Percentiles rank a stretch among this genome's conserved stretches.
Evolutionary conservation across 257 asterid genomes (phyloP).

Genomic region (Galeopsis tetrahit): DNA sequence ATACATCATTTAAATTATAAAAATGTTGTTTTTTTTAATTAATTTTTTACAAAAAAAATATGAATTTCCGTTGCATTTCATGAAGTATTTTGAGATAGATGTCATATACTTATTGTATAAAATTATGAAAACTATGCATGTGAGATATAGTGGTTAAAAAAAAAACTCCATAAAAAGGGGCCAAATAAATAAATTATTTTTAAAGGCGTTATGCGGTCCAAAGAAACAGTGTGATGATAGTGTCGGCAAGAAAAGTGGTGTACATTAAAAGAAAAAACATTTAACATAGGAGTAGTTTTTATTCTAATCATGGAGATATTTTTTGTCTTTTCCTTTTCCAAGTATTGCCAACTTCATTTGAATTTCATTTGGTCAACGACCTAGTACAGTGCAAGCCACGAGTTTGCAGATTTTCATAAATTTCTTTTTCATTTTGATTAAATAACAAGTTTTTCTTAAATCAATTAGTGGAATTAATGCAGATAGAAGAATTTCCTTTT

Average conservation of each 20-base stretch:
- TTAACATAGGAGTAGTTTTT: not conserved
- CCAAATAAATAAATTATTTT: constrained; percentile 9
- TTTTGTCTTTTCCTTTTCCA: no score
- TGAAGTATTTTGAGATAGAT: no score
- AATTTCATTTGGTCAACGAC: no score
- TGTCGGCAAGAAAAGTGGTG: constrained; percentile 26
- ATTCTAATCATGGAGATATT: not conserved
- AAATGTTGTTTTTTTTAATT: no score
- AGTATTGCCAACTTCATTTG: no score
- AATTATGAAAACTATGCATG: not conserved
- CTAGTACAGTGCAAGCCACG: not conserved
- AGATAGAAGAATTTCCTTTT: no score
- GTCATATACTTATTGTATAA: no score
- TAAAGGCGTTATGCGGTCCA: constrained; percentile 17
- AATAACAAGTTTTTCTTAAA: no score
- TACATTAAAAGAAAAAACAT: not conserved
- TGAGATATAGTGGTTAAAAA: not conserved
- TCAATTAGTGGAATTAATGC: no score
- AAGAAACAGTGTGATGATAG: constrained; percentile 8
- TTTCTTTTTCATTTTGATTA: not conserved
- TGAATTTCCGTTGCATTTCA: no score
- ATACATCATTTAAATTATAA: no score
- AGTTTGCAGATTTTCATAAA: not conserved
- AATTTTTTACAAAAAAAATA: no score
- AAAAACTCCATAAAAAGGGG: not conserved